Percentiles rank a stretch among this genome's conserved stretches.
Evolutionary conservation across 2,329 filamentous ascomycete species (phyloP).

Genomic region (Blumeria graminis): DNA sequence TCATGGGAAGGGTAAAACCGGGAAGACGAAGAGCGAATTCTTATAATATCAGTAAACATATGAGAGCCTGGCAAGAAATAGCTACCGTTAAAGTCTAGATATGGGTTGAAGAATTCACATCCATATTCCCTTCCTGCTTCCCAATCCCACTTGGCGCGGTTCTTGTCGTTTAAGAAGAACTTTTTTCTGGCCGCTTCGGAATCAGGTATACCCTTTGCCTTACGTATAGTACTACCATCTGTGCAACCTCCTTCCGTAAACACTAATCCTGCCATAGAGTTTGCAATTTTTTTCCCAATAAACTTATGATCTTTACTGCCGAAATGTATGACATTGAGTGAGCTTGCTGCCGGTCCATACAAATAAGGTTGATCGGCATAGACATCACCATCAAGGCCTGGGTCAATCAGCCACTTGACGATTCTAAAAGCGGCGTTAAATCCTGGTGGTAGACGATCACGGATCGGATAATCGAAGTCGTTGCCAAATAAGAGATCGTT

Average conservation of each 20-base stretch:
- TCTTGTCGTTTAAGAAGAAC: constrained; percentile 30
- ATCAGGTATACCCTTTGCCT: constrained; percentile 18
- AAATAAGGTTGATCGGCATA: constrained; percentile 71
- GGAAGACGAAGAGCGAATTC: constrained; percentile 49
- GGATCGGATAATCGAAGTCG: constrained; percentile 79
- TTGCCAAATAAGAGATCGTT: constrained; percentile 72
- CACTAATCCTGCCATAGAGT: constrained; percentile 7
- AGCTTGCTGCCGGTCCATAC: constrained; percentile 59
- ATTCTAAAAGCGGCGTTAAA: constrained; percentile 68
- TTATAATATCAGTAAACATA: constrained; percentile 4
- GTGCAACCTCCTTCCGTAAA: constrained; percentile 19
- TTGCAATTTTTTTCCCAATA: constrained; percentile 15
- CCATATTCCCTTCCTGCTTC: constrained; percentile 35
- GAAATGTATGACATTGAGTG: constrained; percentile 53
- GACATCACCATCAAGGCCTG: constrained; percentile 69
- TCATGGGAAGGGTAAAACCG: constrained; percentile 46
- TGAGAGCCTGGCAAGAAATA: constrained; percentile 1
- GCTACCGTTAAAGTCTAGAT: constrained; percentile 59
- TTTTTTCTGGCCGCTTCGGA: constrained; percentile 27
- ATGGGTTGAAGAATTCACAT: constrained; percentile 72
- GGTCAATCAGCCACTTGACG: constrained; percentile 78
- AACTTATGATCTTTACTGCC: constrained; percentile 20
- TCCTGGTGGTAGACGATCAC: constrained; percentile 63
- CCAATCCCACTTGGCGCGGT: constrained; percentile 32
- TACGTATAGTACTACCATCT: constrained; percentile 19